Evolutionary conservation across 345 rosid species (phyloP).

Genomic region (Salix purpurea): DNA sequence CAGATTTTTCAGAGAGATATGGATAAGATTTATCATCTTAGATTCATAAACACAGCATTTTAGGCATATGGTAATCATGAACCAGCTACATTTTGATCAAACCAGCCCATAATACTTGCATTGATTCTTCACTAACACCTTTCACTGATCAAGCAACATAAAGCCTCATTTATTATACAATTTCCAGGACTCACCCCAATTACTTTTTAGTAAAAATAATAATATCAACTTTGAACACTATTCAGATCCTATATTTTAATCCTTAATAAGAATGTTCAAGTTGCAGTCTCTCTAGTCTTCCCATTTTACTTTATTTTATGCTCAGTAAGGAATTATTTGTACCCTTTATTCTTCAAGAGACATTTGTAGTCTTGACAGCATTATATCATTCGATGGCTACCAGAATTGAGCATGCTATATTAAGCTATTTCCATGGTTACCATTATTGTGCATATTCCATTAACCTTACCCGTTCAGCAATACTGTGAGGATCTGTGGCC

Average conservation of each 20-base stretch:
- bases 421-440: neutral
- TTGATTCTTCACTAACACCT: neutral
- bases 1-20: neutral
- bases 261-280: neutral
- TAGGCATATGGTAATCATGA: neutral
- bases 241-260: neutral
- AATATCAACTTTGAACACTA: neutral
- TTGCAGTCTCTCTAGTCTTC: neutral
- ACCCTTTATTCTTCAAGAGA: neutral
- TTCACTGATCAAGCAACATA: neutral
- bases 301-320: neutral
- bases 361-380: neutral
- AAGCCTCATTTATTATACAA: neutral
- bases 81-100: neutral
- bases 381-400: neutral
- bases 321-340: neutral
- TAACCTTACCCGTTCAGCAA: slow-evolving; percentile 83
- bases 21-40: neutral
- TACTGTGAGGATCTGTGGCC: slow-evolving; percentile 99
- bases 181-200: neutral
- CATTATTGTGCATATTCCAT: neutral
- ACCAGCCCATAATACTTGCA: neutral
- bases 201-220: neutral
- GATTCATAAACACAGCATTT: neutral
- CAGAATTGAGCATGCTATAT: neutral